These are phyloP conservation scores for Solanum gandarillasii DNA, from an alignment of 257 asterid species.

Conservation along the genomic window DNA sequence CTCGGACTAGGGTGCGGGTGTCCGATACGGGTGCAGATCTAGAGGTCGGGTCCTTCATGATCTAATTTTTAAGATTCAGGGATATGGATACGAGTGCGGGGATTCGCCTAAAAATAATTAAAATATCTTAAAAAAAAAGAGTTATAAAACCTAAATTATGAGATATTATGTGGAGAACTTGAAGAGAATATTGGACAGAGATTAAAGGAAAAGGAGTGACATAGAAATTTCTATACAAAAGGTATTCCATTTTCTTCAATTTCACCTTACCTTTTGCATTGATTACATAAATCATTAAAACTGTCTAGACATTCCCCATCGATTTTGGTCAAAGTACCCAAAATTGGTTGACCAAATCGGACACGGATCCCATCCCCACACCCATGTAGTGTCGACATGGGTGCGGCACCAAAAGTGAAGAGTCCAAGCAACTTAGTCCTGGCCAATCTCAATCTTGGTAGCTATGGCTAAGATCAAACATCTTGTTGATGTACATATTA, in stretches of 20 bases:
- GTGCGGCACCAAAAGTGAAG: neutral
- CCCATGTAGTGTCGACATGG: neutral
- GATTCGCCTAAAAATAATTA: neutral
- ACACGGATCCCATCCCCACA: neutral
- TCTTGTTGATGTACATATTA: neutral
- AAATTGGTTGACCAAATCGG: neutral
- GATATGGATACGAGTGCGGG: neutral
- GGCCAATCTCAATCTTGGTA: neutral
- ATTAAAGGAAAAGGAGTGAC: neutral
- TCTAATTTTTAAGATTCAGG: neutral
- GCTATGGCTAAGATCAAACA: neutral
- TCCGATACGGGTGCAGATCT: neutral
- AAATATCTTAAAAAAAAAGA: neutral
- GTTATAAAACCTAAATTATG: neutral
- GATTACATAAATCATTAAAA: neutral
- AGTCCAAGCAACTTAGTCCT: neutral
- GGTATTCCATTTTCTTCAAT: neutral
- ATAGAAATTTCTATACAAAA: neutral
- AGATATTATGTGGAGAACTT: neutral
- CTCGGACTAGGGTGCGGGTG: neutral
- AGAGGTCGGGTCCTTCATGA: neutral
- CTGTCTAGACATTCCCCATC: neutral
- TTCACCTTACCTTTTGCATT: neutral
- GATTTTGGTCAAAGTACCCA: neutral
- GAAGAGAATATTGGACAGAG: neutral